Evolutionary conservation across 2,329 filamentous ascomycete species (phyloP).

Genomic region (Diaporthe vexans): DNA sequence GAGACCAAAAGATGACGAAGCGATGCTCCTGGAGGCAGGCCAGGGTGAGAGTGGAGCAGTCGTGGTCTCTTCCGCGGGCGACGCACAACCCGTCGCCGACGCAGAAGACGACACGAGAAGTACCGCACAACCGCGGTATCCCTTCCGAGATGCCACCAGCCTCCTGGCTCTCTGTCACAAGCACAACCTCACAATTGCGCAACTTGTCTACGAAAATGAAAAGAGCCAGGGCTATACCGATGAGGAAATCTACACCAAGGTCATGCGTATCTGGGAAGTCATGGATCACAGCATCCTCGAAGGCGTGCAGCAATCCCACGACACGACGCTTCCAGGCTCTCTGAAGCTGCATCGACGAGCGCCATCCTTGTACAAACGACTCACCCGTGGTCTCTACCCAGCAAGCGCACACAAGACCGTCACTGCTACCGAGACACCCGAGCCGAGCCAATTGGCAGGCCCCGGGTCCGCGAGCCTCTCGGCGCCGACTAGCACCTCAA

Average conservation of each 20-base stretch:
- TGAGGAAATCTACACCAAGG: constrained; percentile 62
- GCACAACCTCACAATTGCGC: constrained; percentile 65
- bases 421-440: constrained; percentile 23
- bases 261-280: constrained; percentile 64
- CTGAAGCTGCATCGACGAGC: constrained; percentile 63
- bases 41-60: constrained; percentile 40
- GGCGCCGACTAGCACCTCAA: constrained; percentile 54
- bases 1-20: constrained; percentile 51
- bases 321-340: constrained; percentile 60
- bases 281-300: constrained; percentile 67
- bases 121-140: constrained; percentile 57
- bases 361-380: constrained; percentile 59
- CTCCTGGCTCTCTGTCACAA: constrained; percentile 62
- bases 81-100: constrained; percentile 40
- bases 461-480: constrained; percentile 49
- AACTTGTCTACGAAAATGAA: constrained; percentile 66
- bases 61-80: constrained; percentile 38
- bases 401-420: constrained; percentile 43
- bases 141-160: constrained; percentile 62
- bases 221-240: constrained; percentile 65
- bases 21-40: constrained; percentile 25
- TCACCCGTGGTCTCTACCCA: constrained; percentile 62
- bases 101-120: constrained; percentile 30
- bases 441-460: constrained; percentile 20
- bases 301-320: constrained; percentile 60